phyloP scores from a whole-genome alignment of 2,329 filamentous ascomycete genomes.

The Pyrenochaeta sp. region DNA sequence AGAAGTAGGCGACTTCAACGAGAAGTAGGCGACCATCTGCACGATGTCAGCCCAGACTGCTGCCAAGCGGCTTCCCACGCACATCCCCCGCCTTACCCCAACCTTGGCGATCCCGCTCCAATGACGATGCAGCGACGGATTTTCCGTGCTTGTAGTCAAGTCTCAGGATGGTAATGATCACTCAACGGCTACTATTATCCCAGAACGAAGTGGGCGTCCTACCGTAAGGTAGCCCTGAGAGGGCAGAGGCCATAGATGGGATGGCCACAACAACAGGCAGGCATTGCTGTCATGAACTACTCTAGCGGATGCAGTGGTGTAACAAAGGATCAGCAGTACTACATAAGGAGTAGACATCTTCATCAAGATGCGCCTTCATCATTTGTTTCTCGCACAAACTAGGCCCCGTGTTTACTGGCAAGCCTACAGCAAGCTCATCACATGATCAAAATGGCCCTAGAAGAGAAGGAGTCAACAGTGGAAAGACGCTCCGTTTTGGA shows the following conservation, averaged over 20 bases:
- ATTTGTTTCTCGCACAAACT: neutral
- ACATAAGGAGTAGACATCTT: neutral
- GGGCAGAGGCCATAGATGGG: too few relatives aligned
- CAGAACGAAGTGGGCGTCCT: too few relatives aligned
- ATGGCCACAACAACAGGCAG: too few relatives aligned
- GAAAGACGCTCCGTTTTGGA: neutral
- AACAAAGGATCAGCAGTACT: neutral
- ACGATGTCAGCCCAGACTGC: neutral
- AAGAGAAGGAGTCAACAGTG: neutral
- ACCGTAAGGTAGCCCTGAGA: too few relatives aligned
- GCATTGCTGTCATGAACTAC: neutral
- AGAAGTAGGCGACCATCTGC: neutral
- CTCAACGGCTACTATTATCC: neutral
- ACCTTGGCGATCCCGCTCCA: slow-evolving; percentile 1
- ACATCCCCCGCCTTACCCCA: slow-evolving; percentile 13
- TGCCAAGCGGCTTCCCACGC: neutral
- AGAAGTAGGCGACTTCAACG: too few relatives aligned
- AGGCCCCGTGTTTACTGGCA: neutral
- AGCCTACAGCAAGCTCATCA: neutral
- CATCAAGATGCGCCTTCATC: neutral
- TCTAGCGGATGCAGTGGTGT: slow-evolving; percentile 1
- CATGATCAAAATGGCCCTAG: neutral
- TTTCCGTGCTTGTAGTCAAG: neutral
- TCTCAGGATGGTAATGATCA: neutral
- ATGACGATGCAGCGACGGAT: neutral